Conservation (phyloP, 768 basidiomycete genomes). For the Trametopsis cervina region DNA sequence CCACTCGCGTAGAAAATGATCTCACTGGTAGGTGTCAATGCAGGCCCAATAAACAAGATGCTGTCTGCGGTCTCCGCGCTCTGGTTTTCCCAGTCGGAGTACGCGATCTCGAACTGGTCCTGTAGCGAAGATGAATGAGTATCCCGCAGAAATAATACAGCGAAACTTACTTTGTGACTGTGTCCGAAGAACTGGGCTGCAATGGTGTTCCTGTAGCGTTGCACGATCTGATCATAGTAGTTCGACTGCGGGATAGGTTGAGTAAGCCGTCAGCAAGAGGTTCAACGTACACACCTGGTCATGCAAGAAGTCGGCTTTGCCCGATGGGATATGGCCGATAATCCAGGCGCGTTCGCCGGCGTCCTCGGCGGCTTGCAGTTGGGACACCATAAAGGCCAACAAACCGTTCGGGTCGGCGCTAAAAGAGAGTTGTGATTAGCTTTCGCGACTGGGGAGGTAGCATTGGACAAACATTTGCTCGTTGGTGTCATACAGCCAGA, state of each 20-base stretch:
- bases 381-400: conserved; percentile 41
- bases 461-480: conserved; percentile 29
- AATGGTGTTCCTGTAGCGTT: conserved; percentile 51
- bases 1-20: background rate
- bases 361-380: conserved; percentile 54
- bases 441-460: background rate
- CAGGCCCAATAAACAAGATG: conserved; percentile 44
- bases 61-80: conserved; percentile 38
- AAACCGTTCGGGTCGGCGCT: conserved; percentile 56
- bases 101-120: conserved; percentile 55
- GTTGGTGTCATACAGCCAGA: conserved; percentile 55
- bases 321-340: conserved; percentile 51
- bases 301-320: conserved; percentile 37
- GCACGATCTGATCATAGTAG: conserved; percentile 55
- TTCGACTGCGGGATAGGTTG: conserved; percentile 36
- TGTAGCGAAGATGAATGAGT: conserved; percentile 16
- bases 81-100: conserved; percentile 44
- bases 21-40: conserved; percentile 50
- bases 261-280: background rate
- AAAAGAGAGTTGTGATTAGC: background rate
- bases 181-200: conserved; percentile 60
- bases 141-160: no score
- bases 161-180: conserved; percentile 34
- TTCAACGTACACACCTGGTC: conserved; percentile 38
- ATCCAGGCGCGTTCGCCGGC: conserved; percentile 56